Evolutionary conservation across 257 asterid species (phyloP).

Genomic region (Anisodus acutangulus): DNA sequence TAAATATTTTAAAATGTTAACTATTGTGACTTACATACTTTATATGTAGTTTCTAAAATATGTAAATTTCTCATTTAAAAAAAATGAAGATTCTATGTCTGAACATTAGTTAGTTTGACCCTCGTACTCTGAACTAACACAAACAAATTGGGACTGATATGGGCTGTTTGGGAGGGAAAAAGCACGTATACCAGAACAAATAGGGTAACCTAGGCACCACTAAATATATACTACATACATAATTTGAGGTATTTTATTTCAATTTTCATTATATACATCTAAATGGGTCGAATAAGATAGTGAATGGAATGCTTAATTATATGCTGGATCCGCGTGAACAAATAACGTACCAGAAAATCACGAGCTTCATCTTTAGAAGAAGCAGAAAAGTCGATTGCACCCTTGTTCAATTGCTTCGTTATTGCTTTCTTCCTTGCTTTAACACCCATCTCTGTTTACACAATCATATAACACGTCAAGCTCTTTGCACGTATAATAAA

Average conservation of each 20-base stretch:
- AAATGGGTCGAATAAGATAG: no score
- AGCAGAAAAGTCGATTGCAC: conserved; percentile 49
- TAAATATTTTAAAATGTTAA: no score
- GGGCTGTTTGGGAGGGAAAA: no score
- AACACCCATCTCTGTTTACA: conserved; percentile 45
- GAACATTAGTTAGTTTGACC: no score
- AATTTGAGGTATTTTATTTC: not conserved
- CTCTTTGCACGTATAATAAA: not conserved
- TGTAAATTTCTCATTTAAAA: no score
- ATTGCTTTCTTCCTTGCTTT: conserved; percentile 58
- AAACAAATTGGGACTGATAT: not conserved
- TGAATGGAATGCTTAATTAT: no score
- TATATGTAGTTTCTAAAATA: no score
- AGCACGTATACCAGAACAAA: no score
- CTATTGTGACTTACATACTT: no score
- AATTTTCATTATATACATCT: not conserved
- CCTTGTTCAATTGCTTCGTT: conserved; percentile 54
- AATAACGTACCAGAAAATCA: conserved; percentile 61
- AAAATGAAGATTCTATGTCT: no score
- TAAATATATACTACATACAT: not conserved
- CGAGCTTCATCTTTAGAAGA: conserved; percentile 46
- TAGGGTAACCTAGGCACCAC: not conserved
- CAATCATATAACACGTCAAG: not conserved
- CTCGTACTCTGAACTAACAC: not conserved
- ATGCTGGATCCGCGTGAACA: not conserved